Base-by-base conservation (phyloP, 345 rosid species). In the Raphanus raphanistrum region DNA sequence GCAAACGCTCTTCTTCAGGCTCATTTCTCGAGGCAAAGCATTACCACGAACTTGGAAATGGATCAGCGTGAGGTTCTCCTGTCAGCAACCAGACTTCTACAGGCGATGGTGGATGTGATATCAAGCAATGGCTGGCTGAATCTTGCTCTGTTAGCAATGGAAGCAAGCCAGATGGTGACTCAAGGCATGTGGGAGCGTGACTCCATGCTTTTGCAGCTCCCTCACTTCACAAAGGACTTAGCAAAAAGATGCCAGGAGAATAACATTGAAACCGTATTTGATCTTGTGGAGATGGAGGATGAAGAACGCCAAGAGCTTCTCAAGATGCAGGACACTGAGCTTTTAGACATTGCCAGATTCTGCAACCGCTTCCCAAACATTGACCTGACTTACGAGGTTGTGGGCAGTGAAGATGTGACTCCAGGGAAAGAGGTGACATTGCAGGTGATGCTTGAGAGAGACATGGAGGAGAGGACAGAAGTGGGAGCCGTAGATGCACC, bases 171-270 rank as follows among this genome's bases (percentile, higher is more conserved):
- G 75, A 94, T 94, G 98, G 92, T 90, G 85, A 89, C 98, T 8
- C 97, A 92, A 63, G 97, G 93, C 73, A 84, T 94, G 88, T 92
- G 98, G 98, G 92, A 92, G 76, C 88, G 89, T 6, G 97, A 92
- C 81, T 85, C 97, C n/a, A 84, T 86, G 88, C 98, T 92, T 66
- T 73, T 90, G 36, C 95, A 92, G 86, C 92, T 92, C 61, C 97
- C 96, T 5, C 93, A 92, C 78, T 92, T 90, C 82, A 89, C 92
- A 6, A 85, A 86, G 79, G 97, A 92, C 2, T 68, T 92, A 55
- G 96, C 93, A 16, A 92, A 81, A 88, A 87, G 66, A 74, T 92
- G 95, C 75, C 92, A 79, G 72, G 97, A 92, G 84, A 90, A 91
- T 71, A 85, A 72, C 74, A 83, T 94, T 3, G 92, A 94, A 86